Percentiles rank a stretch among this genome's conserved stretches.
Conservation (phyloP, 345 rosid genomes). For the Euphorbia pulcherrima region DNA sequence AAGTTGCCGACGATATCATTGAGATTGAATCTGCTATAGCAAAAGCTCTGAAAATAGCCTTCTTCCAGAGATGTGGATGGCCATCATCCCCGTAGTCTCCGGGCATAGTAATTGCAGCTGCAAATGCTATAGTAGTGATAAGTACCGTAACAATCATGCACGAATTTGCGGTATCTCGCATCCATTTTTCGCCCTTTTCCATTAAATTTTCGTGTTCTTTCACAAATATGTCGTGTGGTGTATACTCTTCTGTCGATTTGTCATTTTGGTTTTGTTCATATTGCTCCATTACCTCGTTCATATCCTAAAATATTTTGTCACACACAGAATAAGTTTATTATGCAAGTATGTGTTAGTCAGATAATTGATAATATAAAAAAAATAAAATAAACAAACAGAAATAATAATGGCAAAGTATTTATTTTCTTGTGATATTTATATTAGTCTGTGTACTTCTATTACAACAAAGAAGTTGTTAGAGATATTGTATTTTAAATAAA, state of each 20-base stretch:
- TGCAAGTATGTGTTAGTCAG: no score
- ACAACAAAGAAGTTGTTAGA: no score
- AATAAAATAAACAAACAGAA: no score
- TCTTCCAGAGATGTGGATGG: neutral
- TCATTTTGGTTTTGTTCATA: neutral
- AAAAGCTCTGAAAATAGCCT: slow-evolving; percentile 8
- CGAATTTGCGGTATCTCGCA: slow-evolving; percentile 13
- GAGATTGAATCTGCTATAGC: slow-evolving; percentile 5
- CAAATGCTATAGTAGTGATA: slow-evolving; percentile 12
- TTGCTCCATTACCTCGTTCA: neutral
- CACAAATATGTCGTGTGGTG: neutral
- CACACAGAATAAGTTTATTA: no score
- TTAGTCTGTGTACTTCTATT: no score
- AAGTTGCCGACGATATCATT: neutral
- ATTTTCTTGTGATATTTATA: no score
- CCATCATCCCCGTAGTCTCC: slow-evolving; percentile 13
- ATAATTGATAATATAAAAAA: no score
- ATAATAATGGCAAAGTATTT: no score
- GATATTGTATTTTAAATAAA: no score
- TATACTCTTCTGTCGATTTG: neutral
- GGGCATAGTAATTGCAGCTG: slow-evolving; percentile 14
- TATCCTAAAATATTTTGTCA: no score
- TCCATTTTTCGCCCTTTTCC: slow-evolving; percentile 10
- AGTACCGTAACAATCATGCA: slow-evolving; percentile 12
- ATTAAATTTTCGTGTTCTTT: neutral